A percentile compares a stretch with the other conserved stretches of the same genome.
These are phyloP conservation scores for Puya raimondii DNA, from an alignment of 176 grass and related monocot species.

Conservation along the genomic window DNA sequence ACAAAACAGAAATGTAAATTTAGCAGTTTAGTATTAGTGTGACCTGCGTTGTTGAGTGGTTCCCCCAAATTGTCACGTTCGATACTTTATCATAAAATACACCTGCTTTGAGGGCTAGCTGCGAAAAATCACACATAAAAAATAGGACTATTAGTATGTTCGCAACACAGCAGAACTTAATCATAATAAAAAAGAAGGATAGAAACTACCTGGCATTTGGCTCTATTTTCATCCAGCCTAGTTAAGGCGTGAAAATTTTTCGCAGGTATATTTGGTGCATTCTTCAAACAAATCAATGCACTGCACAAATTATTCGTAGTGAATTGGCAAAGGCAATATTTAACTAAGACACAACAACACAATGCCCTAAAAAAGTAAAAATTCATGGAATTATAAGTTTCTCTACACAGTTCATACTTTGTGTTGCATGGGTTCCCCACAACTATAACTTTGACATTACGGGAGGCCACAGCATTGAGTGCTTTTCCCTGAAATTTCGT, in stretches of 20 bases:
- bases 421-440: slow-evolving; percentile 97
- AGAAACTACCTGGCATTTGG: slow-evolving; percentile 82
- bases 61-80: slow-evolving; percentile 97
- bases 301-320: slow-evolving; percentile 25
- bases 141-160: slow-evolving; percentile 14
- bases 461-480: slow-evolving; percentile 84
- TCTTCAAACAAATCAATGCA: slow-evolving; percentile 93
- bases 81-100: slow-evolving; percentile 99
- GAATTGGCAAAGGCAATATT: slow-evolving; percentile 10
- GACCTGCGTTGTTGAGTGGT: slow-evolving; percentile 98
- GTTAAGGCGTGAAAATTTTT: slow-evolving; percentile 92
- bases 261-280: slow-evolving; percentile 72
- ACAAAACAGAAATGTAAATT: too few relatives aligned
- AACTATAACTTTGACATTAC: slow-evolving; percentile 76
- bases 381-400: too few relatives aligned
- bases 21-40: slow-evolving; percentile 8
- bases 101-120: slow-evolving; percentile 89
- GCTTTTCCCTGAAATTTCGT: slow-evolving; percentile 72
- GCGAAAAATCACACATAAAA: slow-evolving; percentile 18
- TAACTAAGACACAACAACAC: neutral
- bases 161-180: slow-evolving; percentile 8
- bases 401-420: slow-evolving; percentile 35
- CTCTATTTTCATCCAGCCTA: slow-evolving; percentile 96
- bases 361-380: too few relatives aligned
- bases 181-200: slow-evolving; percentile 8